phyloP scores from a whole-genome alignment of 768 basidiomycete genomes.

The Tricholoma matsutake region DNA sequence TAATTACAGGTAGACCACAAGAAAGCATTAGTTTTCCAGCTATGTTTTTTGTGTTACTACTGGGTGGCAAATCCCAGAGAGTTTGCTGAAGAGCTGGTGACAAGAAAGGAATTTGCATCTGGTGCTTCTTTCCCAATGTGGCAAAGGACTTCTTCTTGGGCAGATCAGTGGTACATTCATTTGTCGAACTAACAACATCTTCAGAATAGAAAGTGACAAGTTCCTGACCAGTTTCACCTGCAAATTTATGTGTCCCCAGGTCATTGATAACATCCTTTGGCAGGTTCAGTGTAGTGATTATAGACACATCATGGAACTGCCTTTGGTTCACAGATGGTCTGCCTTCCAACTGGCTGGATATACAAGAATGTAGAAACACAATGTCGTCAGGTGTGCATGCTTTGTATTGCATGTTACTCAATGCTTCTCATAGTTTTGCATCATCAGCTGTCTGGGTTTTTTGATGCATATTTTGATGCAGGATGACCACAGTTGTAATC shows the following conservation, averaged over 20 bases:
- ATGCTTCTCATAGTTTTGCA: too few species aligned
- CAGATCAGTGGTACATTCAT: neutral
- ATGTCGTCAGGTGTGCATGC: constrained; percentile 22
- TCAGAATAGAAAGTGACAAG: neutral
- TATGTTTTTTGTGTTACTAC: constrained; percentile 20
- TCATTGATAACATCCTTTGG: constrained; percentile 31
- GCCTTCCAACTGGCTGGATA: constrained; percentile 8
- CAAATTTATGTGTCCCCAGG: constrained; percentile 25
- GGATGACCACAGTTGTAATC: too few species aligned
- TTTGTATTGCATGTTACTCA: too few species aligned
- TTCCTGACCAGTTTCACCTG: constrained; percentile 13
- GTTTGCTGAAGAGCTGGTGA: neutral
- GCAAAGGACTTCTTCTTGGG: neutral
- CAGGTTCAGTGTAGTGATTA: constrained; percentile 11
- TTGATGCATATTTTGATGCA: constrained; percentile 26
- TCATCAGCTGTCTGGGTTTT: constrained; percentile 17
- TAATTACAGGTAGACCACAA: constrained; percentile 31
- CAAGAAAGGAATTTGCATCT: neutral
- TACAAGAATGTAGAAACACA: constrained; percentile 20
- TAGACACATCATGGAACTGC: constrained; percentile 27
- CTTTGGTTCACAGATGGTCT: neutral
- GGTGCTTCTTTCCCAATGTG: neutral
- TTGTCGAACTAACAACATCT: constrained; percentile 6
- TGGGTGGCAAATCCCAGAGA: constrained; percentile 22
- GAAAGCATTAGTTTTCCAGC: constrained; percentile 28